phyloP scores from a whole-genome alignment of 2,329 filamentous ascomycete species.

The Aspergillus sojae region DNA sequence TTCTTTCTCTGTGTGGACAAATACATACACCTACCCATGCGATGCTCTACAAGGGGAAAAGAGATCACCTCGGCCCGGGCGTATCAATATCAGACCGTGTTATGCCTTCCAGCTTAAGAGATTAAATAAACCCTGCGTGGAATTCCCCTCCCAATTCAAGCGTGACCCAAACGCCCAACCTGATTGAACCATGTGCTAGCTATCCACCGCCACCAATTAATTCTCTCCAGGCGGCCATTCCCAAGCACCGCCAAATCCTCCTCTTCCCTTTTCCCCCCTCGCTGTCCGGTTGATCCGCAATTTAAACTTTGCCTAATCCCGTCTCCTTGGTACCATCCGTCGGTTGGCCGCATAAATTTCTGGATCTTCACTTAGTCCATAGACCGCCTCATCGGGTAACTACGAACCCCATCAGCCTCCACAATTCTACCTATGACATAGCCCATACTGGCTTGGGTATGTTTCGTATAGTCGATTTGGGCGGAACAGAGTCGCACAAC shows the following conservation, averaged over 20 bases:
- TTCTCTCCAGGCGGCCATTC: slow-evolving; percentile 1
- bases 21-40: not conserved
- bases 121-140: not conserved
- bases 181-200: slow-evolving; percentile 4
- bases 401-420: slow-evolving; percentile 3
- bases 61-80: not conserved
- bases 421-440: not conserved
- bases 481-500: not conserved
- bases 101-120: not conserved
- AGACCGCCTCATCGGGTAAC: not conserved
- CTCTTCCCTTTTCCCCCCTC: not conserved
- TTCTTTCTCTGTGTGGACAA: not conserved
- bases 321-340: slow-evolving; percentile 20
- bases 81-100: not conserved
- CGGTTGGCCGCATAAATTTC: slow-evolving; percentile 14
- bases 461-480: not conserved
- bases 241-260: not conserved
- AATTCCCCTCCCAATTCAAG: not conserved
- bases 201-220: slow-evolving; percentile 2
- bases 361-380: slow-evolving; percentile 4
- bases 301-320: slow-evolving; percentile 21
- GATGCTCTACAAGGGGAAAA: not conserved
- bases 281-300: slow-evolving; percentile 16
- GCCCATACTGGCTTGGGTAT: not conserved
- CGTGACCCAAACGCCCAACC: not conserved